phyloP scores from a whole-genome alignment of 2,329 filamentous ascomycete genomes.

The Sporothrix euskadiensis region DNA sequence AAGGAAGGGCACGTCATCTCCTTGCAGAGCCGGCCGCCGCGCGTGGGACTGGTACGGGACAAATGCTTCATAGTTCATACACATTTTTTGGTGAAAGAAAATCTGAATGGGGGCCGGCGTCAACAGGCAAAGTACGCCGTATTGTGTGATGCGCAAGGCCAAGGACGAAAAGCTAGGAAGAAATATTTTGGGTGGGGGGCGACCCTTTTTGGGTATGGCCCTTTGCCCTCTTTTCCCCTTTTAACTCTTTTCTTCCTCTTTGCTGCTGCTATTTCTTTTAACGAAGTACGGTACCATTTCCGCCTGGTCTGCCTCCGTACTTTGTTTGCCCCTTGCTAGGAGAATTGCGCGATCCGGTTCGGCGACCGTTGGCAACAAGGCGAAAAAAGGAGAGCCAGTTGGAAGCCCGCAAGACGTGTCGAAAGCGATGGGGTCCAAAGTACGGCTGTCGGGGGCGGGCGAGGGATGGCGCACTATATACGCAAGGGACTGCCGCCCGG shows the following conservation, averaged over 20 bases:
- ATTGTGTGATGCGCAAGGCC: slow-evolving; percentile 10
- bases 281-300: not conserved
- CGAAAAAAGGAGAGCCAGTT: not conserved
- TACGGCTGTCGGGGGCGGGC: slow-evolving; percentile 12
- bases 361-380: slow-evolving; percentile 6
- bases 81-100: not conserved
- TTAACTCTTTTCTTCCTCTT: not conserved
- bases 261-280: not conserved
- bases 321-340: not conserved
- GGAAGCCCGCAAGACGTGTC: not conserved
- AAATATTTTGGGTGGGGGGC: slow-evolving; percentile 16
- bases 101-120: not conserved
- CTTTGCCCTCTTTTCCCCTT: not conserved
- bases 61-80: not conserved
- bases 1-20: slow-evolving; percentile 7
- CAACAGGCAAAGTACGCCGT: not conserved
- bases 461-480: slow-evolving; percentile 8
- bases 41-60: not conserved
- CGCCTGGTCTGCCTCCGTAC: not conserved
- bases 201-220: slow-evolving; percentile 10
- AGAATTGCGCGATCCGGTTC: slow-evolving; percentile 24
- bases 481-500: not conserved
- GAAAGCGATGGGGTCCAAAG: not conserved
- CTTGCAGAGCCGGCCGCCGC: not conserved
- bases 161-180: not conserved